These are phyloP conservation scores for Haberlea rhodopensis DNA, from an alignment of 257 asterid genomes.

Conservation along the genomic window DNA sequence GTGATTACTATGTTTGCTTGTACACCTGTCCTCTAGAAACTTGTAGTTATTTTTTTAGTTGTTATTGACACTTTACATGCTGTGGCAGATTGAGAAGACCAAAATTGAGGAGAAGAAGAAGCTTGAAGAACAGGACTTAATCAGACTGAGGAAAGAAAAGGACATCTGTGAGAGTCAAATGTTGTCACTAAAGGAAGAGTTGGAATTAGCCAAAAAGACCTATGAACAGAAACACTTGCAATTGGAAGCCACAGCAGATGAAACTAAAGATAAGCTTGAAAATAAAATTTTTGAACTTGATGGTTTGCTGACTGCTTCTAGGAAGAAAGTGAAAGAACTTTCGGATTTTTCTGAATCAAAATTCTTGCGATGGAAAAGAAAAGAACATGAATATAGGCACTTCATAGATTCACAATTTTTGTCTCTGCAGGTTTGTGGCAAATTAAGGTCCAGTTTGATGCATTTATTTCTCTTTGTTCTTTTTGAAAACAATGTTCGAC, in stretches of 20 bases:
- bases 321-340: constrained; percentile 67
- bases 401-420: constrained; percentile 68
- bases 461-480: too few relatives aligned
- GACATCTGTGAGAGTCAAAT: constrained; percentile 52
- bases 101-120: constrained; percentile 64
- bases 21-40: constrained; percentile 9
- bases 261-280: constrained; percentile 50
- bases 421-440: constrained; percentile 63
- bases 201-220: constrained; percentile 42
- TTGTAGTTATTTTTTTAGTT: constrained; percentile 14
- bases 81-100: constrained; percentile 65
- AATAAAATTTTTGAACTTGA: constrained; percentile 65
- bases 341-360: constrained; percentile 80
- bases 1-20: not conserved
- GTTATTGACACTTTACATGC: constrained; percentile 23
- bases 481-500: too few relatives aligned
- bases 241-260: constrained; percentile 53
- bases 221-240: constrained; percentile 49
- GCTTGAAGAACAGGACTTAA: constrained; percentile 56
- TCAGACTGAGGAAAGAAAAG: constrained; percentile 56
- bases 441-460: too few relatives aligned
- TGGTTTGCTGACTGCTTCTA: constrained; percentile 55
- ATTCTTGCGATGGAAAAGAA: constrained; percentile 63
- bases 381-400: constrained; percentile 64
- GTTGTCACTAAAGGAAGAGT: constrained; percentile 52